Percentiles rank a stretch among this genome's conserved stretches.
phyloP scores from a whole-genome alignment of 2,329 filamentous ascomycete species.

The Trichoderma koningii region DNA sequence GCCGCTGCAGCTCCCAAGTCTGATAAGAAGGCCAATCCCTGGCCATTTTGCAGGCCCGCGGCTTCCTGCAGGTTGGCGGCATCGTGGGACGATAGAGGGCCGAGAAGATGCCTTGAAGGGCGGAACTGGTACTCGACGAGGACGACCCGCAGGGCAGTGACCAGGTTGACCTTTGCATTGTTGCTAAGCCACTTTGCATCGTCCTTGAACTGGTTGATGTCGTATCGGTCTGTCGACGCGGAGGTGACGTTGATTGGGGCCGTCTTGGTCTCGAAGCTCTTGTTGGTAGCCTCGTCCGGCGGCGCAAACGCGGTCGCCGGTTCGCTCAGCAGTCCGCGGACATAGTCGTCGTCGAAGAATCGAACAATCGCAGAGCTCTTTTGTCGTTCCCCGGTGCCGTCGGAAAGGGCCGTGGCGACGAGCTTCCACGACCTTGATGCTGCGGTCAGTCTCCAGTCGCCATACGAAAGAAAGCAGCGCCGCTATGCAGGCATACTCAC shows the following conservation, averaged over 20 bases:
- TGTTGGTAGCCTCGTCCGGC: slow-evolving; percentile 63
- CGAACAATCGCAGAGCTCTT: slow-evolving; percentile 58
- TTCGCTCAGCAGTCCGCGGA: slow-evolving; percentile 66
- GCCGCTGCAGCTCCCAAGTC: slow-evolving; percentile 51
- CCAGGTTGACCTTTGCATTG: slow-evolving; percentile 74
- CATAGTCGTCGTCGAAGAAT: slow-evolving; percentile 72
- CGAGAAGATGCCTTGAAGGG: slow-evolving; percentile 69
- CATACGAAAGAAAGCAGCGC: slow-evolving; percentile 4
- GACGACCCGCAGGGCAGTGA: slow-evolving; percentile 77
- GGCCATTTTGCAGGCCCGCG: slow-evolving; percentile 63
- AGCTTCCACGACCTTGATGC: slow-evolving; percentile 62
- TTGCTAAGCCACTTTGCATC: slow-evolving; percentile 86
- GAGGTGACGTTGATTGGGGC: slow-evolving; percentile 82
- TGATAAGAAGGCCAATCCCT: slow-evolving; percentile 59
- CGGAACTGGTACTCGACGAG: slow-evolving; percentile 83
- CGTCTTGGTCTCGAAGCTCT: slow-evolving; percentile 78
- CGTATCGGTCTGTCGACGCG: slow-evolving; percentile 64
- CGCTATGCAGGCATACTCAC: slow-evolving; percentile 53
- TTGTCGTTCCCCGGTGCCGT: slow-evolving; percentile 60
- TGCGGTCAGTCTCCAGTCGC: slow-evolving; percentile 32
- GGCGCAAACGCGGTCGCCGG: slow-evolving; percentile 69
- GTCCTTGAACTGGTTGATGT: slow-evolving; percentile 77
- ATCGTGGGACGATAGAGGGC: slow-evolving; percentile 76
- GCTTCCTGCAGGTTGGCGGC: slow-evolving; percentile 74
- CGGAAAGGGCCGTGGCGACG: slow-evolving; percentile 56